Percentiles rank a stretch among this genome's conserved stretches.
These are phyloP conservation scores for Sphenostylis stenocarpa DNA, from an alignment of 306 rosid genomes.

Conservation along the genomic window DNA sequence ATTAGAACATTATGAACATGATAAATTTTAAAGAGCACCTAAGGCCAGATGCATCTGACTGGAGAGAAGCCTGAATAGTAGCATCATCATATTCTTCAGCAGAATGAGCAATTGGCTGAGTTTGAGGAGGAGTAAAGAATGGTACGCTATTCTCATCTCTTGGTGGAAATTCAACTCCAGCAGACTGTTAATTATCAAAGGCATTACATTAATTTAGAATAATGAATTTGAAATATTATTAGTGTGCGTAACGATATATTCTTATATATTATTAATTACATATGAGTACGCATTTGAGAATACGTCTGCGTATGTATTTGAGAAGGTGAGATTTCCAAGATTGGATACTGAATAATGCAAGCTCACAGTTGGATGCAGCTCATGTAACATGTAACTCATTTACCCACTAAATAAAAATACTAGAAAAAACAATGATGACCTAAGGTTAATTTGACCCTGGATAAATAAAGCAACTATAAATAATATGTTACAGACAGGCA, in stretches of 20 bases:
- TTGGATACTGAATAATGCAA: conserved; percentile 3
- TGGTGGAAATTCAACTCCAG: conserved; percentile 97
- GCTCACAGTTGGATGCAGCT: conserved; percentile 7
- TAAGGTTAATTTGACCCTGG: conserved; percentile 14
- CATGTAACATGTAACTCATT: conserved; percentile 10
- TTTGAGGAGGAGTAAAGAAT: conserved; percentile 90
- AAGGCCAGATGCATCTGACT: conserved; percentile 87
- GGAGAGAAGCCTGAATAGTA: conserved; percentile 86
- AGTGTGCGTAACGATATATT: neutral
- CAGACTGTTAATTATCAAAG: conserved; percentile 54
- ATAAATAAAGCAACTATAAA: conserved; percentile 5
- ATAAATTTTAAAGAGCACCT: conserved; percentile 54
- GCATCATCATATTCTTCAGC: conserved; percentile 56
- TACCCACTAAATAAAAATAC: conserved; percentile 11
- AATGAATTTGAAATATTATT: neutral
- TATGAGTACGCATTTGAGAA: neutral
- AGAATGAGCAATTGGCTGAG: conserved; percentile 65
- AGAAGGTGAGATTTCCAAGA: neutral
- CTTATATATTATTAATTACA: neutral
- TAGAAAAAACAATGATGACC: neutral
- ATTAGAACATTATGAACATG: neutral
- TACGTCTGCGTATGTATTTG: neutral
- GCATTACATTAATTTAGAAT: conserved; percentile 9
- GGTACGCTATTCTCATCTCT: conserved; percentile 77
- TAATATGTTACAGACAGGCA: neutral